Conservation (phyloP, 352 stramenopile genomes). For the Globisporangium ultimum region DNA sequence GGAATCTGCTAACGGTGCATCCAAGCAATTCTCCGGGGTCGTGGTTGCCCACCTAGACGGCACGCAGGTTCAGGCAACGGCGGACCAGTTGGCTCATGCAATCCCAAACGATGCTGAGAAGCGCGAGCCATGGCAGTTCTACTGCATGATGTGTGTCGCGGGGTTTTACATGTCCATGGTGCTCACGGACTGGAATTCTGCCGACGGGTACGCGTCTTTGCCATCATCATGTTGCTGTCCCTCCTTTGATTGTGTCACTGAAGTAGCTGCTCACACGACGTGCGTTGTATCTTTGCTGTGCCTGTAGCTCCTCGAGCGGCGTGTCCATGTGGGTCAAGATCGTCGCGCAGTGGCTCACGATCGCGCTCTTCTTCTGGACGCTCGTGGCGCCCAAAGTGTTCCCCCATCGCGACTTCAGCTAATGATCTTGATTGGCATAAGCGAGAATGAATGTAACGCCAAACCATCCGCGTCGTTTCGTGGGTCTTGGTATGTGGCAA, state of each 20-base stretch:
- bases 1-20: no score
- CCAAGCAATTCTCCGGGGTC: constrained; percentile 17
- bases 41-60: constrained; percentile 41
- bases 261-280: background rate
- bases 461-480: no score
- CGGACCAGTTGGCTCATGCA: background rate
- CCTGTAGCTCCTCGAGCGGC: constrained; percentile 40
- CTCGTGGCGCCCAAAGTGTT: constrained; percentile 93
- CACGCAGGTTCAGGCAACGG: background rate
- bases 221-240: no score
- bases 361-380: constrained; percentile 94
- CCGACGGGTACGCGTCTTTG: constrained; percentile 40
- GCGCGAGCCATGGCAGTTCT: constrained; percentile 91
- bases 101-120: constrained; percentile 21
- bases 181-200: constrained; percentile 93
- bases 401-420: constrained; percentile 90
- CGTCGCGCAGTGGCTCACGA: constrained; percentile 91
- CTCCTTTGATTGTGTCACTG: background rate
- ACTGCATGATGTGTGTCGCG: constrained; percentile 89
- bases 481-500: no score
- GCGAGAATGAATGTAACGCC: no score
- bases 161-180: constrained; percentile 94
- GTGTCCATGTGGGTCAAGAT: constrained; percentile 97
- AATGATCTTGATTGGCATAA: background rate
- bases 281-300: no score